Conservation (phyloP, 345 rosid genomes). For the Diplotaxis tenuifolia region DNA sequence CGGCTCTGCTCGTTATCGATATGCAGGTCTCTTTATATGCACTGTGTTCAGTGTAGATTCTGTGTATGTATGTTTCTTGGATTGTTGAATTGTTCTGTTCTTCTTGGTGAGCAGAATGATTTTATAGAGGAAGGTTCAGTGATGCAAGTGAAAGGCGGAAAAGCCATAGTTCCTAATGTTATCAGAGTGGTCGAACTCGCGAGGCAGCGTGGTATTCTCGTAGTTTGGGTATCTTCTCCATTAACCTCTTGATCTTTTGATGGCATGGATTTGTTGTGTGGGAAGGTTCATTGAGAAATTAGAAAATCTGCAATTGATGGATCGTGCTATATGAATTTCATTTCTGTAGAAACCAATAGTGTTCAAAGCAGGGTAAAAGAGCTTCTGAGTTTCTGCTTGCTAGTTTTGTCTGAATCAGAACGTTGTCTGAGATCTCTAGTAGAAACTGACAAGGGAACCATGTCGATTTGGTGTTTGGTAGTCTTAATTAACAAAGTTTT, state of each 20-base stretch:
- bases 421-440: background rate
- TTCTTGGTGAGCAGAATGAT: conserved; percentile 59
- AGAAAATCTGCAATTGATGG: background rate
- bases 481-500: background rate
- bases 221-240: conserved; percentile 62
- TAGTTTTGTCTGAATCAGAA: background rate
- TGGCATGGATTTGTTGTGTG: background rate
- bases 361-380: background rate
- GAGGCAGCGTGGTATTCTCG: conserved; percentile 70
- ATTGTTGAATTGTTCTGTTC: background rate
- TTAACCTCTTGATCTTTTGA: conserved; percentile 1
- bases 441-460: background rate
- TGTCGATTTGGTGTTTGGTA: background rate
- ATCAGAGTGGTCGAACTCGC: conserved; percentile 63
- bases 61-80: background rate
- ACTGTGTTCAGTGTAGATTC: background rate
- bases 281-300: background rate
- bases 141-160: conserved; percentile 61
- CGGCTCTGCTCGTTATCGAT: conserved; percentile 87
- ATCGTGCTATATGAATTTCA: background rate
- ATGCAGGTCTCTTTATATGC: conserved; percentile 66
- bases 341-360: too few species aligned
- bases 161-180: conserved; percentile 66
- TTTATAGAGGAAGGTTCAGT: conserved; percentile 54
- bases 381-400: background rate